Percentiles rank a stretch among this genome's conserved stretches.
These are phyloP conservation scores for Raddia guianensis DNA, from an alignment of 176 grass and related monocot species.

Conservation along the genomic window DNA sequence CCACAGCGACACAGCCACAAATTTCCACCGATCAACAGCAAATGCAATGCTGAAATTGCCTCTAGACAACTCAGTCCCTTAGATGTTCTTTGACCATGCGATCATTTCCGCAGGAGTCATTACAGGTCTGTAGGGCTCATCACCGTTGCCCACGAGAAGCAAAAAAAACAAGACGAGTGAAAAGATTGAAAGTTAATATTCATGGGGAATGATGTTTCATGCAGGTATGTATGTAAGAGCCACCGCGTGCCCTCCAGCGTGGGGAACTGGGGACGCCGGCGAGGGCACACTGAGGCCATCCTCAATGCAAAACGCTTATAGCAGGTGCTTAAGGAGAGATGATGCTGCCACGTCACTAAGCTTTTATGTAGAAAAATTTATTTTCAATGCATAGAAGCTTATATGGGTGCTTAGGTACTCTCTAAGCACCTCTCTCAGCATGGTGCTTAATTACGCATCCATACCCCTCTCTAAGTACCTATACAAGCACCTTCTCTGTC, in stretches of 20 bases:
- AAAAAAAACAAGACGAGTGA: not conserved
- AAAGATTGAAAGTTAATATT: too few relatives aligned
- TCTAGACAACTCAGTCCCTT: slow-evolving; percentile 67
- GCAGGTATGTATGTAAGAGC: slow-evolving; percentile 84
- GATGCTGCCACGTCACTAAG: too few relatives aligned
- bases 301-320: too few relatives aligned
- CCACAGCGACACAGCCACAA: not conserved
- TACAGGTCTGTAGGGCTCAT: slow-evolving; percentile 78
- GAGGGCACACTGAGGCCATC: slow-evolving; percentile 29
- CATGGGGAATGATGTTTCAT: not conserved
- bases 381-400: too few relatives aligned
- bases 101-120: slow-evolving; percentile 84
- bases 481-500: too few relatives aligned
- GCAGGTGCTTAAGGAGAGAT: too few relatives aligned
- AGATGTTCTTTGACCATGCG: slow-evolving; percentile 76
- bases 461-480: too few relatives aligned
- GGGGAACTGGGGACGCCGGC: not conserved
- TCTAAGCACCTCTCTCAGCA: too few relatives aligned
- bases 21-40: rapidly evolving
- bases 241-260: slow-evolving; percentile 29
- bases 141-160: slow-evolving; percentile 17
- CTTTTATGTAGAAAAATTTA: too few relatives aligned
- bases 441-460: too few relatives aligned
- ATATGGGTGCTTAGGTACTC: too few relatives aligned
- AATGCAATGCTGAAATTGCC: not conserved